Conservation (phyloP, 805 yeast genomes). For the Kazachstania martiniae region DNA sequence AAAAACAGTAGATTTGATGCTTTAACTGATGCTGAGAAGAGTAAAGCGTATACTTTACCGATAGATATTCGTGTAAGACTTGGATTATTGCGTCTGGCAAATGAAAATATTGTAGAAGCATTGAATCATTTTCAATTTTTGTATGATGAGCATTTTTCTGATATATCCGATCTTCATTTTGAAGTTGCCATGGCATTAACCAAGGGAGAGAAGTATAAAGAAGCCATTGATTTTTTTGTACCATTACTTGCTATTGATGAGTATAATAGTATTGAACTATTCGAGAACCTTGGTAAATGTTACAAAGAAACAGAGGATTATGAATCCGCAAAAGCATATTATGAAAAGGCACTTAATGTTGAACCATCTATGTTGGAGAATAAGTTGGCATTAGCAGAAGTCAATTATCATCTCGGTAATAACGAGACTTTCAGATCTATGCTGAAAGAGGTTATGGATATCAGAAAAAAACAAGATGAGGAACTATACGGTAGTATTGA, state of each 20-base stretch:
- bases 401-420: conserved; percentile 56
- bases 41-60: conserved; percentile 45
- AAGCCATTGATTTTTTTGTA: conserved; percentile 58
- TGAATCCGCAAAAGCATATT: conserved; percentile 50
- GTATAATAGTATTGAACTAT: conserved; percentile 37
- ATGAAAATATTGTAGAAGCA: conserved; percentile 60
- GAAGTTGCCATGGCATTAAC: conserved; percentile 72
- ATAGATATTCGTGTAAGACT: conserved; percentile 79
- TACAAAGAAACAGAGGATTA: conserved; percentile 62
- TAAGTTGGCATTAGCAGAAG: conserved; percentile 72
- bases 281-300: conserved; percentile 60
- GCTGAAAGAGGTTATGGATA: conserved; percentile 42
- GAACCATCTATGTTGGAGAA: conserved; percentile 62
- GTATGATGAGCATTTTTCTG: conserved; percentile 44
- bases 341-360: conserved; percentile 41
- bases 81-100: conserved; percentile 60
- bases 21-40: conserved; percentile 29
- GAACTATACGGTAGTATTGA: conserved; percentile 11
- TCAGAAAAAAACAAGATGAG: conserved; percentile 25
- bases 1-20: conserved; percentile 36
- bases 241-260: conserved; percentile 49
- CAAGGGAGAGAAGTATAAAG: conserved; percentile 56
- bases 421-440: conserved; percentile 44
- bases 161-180: conserved; percentile 58
- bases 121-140: conserved; percentile 54